Evolutionary conservation across 495 filamentous ascomycete species (phyloP).

Genomic region (Aspergillus ostianus): DNA sequence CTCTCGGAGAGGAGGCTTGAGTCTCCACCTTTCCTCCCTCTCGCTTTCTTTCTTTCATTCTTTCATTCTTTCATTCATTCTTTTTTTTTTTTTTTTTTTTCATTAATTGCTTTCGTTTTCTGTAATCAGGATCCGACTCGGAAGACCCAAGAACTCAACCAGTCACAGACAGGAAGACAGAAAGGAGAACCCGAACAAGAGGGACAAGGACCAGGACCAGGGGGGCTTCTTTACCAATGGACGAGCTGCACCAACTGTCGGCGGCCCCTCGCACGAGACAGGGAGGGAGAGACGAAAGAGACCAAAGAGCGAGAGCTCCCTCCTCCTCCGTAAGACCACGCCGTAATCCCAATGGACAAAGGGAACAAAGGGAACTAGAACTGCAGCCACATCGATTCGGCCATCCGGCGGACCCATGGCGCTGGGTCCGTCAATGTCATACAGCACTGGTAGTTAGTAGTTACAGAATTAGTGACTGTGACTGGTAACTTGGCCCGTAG

Average conservation of each 20-base stretch:
- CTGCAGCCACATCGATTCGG: slow-evolving; percentile 18
- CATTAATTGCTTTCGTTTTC: not conserved
- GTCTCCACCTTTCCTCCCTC: not conserved
- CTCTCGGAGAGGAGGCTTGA: not conserved
- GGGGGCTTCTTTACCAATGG: not conserved
- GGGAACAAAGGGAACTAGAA: slow-evolving; percentile 12
- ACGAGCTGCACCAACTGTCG: too few relatives aligned
- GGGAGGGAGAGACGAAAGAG: too few relatives aligned
- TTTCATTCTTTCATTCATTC: too few relatives aligned
- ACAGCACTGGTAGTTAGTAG: slow-evolving; percentile 1
- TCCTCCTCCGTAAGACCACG: not conserved
- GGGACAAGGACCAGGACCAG: not conserved
- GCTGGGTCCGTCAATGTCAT: slow-evolving; percentile 17
- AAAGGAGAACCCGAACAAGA: not conserved
- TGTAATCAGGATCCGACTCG: not conserved
- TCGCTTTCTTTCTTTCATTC: not conserved
- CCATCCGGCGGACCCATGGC: slow-evolving; percentile 17
- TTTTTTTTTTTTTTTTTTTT: not conserved
- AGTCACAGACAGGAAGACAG: too few relatives aligned
- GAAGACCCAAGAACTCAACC: not conserved
- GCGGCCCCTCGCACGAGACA: not conserved
- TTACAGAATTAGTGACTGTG: too few relatives aligned
- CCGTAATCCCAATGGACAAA: not conserved
- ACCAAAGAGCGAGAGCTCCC: too few relatives aligned
- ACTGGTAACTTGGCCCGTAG: not conserved